Evolutionary conservation across 2,329 filamentous ascomycete genomes (phyloP).

Genomic region (Chaetomium sp.): DNA sequence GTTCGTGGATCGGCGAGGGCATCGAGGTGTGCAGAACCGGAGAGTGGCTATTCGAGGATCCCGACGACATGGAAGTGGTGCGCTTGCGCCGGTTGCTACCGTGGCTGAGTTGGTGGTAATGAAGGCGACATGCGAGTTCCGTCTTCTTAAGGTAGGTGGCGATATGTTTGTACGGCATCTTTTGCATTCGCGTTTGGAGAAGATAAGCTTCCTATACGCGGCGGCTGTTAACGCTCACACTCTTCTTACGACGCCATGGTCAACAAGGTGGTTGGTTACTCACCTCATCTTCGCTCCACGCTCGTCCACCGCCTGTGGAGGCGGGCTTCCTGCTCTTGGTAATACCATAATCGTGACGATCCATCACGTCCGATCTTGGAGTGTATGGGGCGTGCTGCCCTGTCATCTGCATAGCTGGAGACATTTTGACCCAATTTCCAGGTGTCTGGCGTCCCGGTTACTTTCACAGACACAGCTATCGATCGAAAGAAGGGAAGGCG

Average conservation of each 20-base stretch:
- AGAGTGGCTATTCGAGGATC: slow-evolving; percentile 58
- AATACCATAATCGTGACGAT: slow-evolving; percentile 62
- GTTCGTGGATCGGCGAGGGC: slow-evolving; percentile 55
- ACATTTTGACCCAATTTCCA: slow-evolving; percentile 46
- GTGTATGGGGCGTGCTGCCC: slow-evolving; percentile 50
- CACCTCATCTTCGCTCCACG: slow-evolving; percentile 87
- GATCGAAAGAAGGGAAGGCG: slow-evolving; percentile 43
- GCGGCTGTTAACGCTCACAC: slow-evolving; percentile 17
- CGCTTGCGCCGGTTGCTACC: slow-evolving; percentile 80
- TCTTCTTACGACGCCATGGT: not conserved
- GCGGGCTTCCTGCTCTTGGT: slow-evolving; percentile 68
- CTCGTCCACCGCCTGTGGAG: slow-evolving; percentile 73
- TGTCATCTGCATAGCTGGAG: slow-evolving; percentile 52
- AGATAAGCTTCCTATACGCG: slow-evolving; percentile 72
- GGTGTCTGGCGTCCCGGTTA: slow-evolving; percentile 19
- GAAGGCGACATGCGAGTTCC: slow-evolving; percentile 81
- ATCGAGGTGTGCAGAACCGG: slow-evolving; percentile 52
- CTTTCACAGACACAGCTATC: slow-evolving; percentile 6
- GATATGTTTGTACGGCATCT: slow-evolving; percentile 91
- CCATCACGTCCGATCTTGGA: slow-evolving; percentile 56
- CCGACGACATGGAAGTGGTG: slow-evolving; percentile 68
- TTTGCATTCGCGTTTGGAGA: slow-evolving; percentile 79
- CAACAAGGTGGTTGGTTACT: slow-evolving; percentile 31
- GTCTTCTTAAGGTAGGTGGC: slow-evolving; percentile 84
- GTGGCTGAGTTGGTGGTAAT: slow-evolving; percentile 84